These are phyloP conservation scores for Nematocida parisii DNA, from an alignment of 371 early-diverging fungal genomes.

Conservation along the genomic window DNA sequence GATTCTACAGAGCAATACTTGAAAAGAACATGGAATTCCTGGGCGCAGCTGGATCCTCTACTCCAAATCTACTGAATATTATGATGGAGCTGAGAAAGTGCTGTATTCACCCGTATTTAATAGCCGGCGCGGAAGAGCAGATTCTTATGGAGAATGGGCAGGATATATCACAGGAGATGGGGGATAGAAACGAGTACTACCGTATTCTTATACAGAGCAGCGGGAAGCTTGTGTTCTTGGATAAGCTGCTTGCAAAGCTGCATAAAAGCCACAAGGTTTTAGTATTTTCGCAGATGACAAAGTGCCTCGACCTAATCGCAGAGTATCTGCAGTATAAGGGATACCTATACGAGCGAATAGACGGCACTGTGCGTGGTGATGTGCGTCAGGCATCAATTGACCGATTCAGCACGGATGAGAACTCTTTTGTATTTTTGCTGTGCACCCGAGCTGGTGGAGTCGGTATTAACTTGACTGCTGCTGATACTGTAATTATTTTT, in stretches of 20 bases:
- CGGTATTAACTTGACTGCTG: constrained; percentile 89
- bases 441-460: constrained; percentile 88
- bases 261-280: constrained; percentile 58
- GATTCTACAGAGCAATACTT: constrained; percentile 89
- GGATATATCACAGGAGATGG: constrained; percentile 33
- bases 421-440: constrained; percentile 79
- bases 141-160: constrained; percentile 65
- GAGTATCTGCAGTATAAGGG: constrained; percentile 59
- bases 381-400: constrained; percentile 88
- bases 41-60: constrained; percentile 74
- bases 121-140: constrained; percentile 80
- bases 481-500: constrained; percentile 86
- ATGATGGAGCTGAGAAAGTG: constrained; percentile 99
- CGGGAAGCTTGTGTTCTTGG: constrained; percentile 61
- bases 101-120: constrained; percentile 93
- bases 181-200: constrained; percentile 73
- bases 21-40: constrained; percentile 87
- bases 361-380: constrained; percentile 78
- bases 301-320: constrained; percentile 56
- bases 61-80: constrained; percentile 86
- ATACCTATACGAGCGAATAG: constrained; percentile 77
- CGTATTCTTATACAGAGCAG: constrained; percentile 69
- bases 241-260: constrained; percentile 60
- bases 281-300: constrained; percentile 62
- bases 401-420: constrained; percentile 78